These are phyloP conservation scores for Anthostomella pinea DNA, from an alignment of 2,329 filamentous ascomycete genomes.

Conservation along the genomic window DNA sequence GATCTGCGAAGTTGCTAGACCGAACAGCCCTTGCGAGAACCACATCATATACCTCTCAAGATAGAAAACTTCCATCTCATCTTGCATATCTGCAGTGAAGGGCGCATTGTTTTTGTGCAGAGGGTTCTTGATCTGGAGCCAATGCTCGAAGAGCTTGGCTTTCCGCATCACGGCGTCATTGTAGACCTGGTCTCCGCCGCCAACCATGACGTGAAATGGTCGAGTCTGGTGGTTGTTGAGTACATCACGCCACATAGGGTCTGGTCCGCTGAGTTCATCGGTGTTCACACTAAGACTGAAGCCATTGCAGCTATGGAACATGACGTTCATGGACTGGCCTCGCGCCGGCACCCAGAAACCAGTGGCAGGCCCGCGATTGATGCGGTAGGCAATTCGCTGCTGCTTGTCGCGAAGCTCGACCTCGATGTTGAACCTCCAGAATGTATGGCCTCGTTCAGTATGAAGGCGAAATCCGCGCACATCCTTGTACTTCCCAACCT, in stretches of 20 bases:
- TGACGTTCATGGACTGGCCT: constrained; percentile 91
- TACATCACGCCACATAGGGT: constrained; percentile 95
- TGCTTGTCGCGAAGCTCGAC: constrained; percentile 77
- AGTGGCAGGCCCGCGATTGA: constrained; percentile 84
- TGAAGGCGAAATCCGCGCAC: constrained; percentile 80
- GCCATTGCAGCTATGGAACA: constrained; percentile 98
- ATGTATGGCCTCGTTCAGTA: constrained; percentile 81
- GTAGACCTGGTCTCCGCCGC: constrained; percentile 95
- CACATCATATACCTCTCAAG: constrained; percentile 86
- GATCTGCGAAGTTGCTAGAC: constrained; percentile 90
- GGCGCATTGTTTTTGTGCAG: constrained; percentile 74
- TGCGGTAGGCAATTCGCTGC: constrained; percentile 88
- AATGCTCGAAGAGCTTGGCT: constrained; percentile 74
- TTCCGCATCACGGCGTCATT: constrained; percentile 81
- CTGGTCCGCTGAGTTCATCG: constrained; percentile 81
- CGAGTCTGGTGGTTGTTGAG: constrained; percentile 86
- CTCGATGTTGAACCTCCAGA: constrained; percentile 96
- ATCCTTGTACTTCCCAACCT: constrained; percentile 75
- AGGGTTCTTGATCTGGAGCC: constrained; percentile 78
- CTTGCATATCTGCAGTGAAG: constrained; percentile 78
- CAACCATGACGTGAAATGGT: constrained; percentile 98
- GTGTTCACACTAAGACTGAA: constrained; percentile 80
- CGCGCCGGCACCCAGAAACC: constrained; percentile 92
- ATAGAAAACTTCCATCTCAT: constrained; percentile 86
- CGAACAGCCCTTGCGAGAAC: constrained; percentile 94